Conservation (phyloP, 169 alveolate genomes). For the Plasmodium ovale region DNA sequence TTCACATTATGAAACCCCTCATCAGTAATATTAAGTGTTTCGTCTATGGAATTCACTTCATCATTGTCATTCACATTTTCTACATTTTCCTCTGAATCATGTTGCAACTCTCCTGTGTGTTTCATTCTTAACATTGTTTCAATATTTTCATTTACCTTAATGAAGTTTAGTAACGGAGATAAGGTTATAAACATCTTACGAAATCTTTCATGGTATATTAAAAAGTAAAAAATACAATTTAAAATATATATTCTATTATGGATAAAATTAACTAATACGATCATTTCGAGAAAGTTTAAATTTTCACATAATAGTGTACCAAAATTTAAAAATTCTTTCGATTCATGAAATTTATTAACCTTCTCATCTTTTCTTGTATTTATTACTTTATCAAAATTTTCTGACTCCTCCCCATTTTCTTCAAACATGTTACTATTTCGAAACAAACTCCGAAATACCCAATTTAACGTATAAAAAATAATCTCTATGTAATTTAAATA, state of each 20-base stretch:
- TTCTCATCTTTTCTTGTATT: neutral
- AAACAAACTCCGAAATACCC: slow-evolving; percentile 47
- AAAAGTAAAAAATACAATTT: slow-evolving; percentile 38
- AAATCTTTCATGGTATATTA: slow-evolving; percentile 52
- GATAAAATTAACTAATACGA: slow-evolving; percentile 24
- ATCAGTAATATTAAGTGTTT: neutral
- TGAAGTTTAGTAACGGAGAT: slow-evolving; percentile 22
- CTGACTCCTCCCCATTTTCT: neutral
- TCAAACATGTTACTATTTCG: neutral
- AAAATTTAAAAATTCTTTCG: slow-evolving; percentile 4
- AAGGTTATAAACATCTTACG: slow-evolving; percentile 10
- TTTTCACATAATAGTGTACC: slow-evolving; percentile 45
- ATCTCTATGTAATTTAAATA: slow-evolving; percentile 42
- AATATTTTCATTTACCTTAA: slow-evolving; percentile 45
- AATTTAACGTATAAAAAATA: slow-evolving; percentile 51
- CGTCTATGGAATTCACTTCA: neutral
- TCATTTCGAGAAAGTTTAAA: slow-evolving; percentile 34
- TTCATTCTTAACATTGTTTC: slow-evolving; percentile 19
- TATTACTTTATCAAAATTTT: neutral
- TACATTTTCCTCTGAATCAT: slow-evolving; percentile 7
- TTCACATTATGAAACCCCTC: neutral
- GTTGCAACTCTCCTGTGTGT: slow-evolving; percentile 6
- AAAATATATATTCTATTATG: slow-evolving; percentile 41
- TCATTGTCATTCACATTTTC: neutral
- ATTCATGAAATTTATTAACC: slow-evolving; percentile 1